These are phyloP conservation scores for Trichoderma atroviride DNA, from an alignment of 2,329 filamentous ascomycete species.

Conservation along the genomic window DNA sequence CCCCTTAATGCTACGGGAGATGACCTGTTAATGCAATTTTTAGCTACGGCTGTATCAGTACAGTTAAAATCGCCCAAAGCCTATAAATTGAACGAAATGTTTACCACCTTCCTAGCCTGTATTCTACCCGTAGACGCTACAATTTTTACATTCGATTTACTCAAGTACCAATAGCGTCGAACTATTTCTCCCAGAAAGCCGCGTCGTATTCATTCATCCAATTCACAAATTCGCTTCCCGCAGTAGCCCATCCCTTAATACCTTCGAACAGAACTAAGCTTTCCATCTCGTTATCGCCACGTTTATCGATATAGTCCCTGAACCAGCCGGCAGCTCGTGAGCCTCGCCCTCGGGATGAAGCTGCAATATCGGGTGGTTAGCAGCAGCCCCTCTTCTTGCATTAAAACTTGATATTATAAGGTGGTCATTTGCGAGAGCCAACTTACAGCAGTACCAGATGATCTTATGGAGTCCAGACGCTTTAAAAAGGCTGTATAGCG, in stretches of 20 bases:
- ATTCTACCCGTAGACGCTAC: no score
- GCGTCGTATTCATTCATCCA: constrained; percentile 53
- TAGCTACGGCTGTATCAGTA: no score
- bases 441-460: constrained; percentile 54
- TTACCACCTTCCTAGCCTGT: no score
- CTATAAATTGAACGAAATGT: no score
- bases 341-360: constrained; percentile 57
- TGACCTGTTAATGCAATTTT: no score
- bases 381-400: background rate
- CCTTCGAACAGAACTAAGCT: constrained; percentile 55
- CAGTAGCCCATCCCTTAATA: constrained; percentile 57
- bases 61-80: no score
- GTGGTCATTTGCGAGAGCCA: background rate
- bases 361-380: constrained; percentile 39
- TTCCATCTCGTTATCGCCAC: constrained; percentile 46
- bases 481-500: constrained; percentile 47
- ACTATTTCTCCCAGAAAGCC: constrained; percentile 35
- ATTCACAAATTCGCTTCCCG: constrained; percentile 50
- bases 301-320: constrained; percentile 51
- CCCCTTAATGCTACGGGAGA: no score
- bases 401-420: background rate
- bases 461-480: constrained; percentile 44
- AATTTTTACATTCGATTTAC: no score
- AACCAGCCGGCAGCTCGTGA: constrained; percentile 58
- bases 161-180: no score